Base-by-base conservation (phyloP, 495 filamentous ascomycete genomes). In the Durotheca rogersii region DNA sequence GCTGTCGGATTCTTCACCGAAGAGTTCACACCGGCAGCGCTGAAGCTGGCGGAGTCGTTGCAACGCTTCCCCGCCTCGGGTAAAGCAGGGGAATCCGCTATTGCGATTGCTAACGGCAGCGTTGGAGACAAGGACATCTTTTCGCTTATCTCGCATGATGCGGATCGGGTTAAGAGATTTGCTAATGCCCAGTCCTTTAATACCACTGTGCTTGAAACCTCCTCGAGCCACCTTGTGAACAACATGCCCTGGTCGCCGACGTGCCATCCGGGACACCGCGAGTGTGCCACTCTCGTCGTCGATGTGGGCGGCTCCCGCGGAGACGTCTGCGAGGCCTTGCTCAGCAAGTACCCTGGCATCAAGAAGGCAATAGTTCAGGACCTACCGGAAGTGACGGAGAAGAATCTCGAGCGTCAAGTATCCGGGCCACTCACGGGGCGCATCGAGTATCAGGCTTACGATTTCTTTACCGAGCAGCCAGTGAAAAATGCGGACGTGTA, bases 301-400 rank as follows among this genome's bases (percentile, higher is more conserved):
- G 73, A 78, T 51, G 58, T 80, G 6, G 77, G 75, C 11, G 75
- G 76, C 2, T 58, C 61, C 15, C 54, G 68, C 18, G 75, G 76
- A 0, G 64, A 70, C 31, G 67, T 73, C 29, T 55, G 21, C 47
- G 61, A 10, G 68, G 58, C 9, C 58, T 79, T n/a, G 70, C 71
- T 14, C 27, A n/a, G n/a, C n/a, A n/a, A n/a, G 55, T 11, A 42
- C 18, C 6, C 75, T 68, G 25, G 56, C 64, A 11, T 39, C 64
- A 23, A 37, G 73, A n/a, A 52, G 57, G 14, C 70, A 41, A 41
- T 78, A 0, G 65, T 80, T 1, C 72, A 79, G 46, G 77, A 76
- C 43, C 47, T 66, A 7, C 50, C 40, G 10, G 54, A 56, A 18
- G 65, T 64, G 2, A 51, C 68, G 3, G 32, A 34, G 18, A 54